Conservation (phyloP, 2,329 filamentous ascomycete species). For the Aquanectria penicillioides region DNA sequence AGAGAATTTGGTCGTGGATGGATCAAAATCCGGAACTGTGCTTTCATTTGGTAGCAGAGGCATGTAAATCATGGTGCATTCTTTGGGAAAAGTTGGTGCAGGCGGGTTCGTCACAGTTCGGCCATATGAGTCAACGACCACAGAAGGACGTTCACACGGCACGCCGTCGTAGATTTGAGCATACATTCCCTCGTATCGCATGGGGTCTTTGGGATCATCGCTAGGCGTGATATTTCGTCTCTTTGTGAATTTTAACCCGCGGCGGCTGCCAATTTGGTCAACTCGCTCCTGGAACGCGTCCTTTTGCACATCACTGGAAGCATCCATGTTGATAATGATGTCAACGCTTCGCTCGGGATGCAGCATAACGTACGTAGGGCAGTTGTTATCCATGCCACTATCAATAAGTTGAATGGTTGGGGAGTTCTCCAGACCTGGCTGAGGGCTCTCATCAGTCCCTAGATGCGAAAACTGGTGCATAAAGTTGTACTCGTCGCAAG, state of each 20-base stretch:
- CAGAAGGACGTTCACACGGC: constrained; percentile 8
- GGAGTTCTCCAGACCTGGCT: constrained; percentile 17
- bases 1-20: constrained; percentile 19
- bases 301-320: constrained; percentile 20
- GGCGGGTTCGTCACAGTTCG: constrained; percentile 19
- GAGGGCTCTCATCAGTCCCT: neutral
- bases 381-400: constrained; percentile 25
- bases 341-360: constrained; percentile 10
- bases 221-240: neutral
- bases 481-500: constrained; percentile 21
- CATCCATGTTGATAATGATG: constrained; percentile 23
- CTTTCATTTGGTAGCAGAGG: constrained; percentile 12
- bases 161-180: constrained; percentile 18
- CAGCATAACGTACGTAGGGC: constrained; percentile 17
- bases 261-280: constrained; percentile 21
- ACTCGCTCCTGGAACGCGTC: constrained; percentile 17
- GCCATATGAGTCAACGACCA: constrained; percentile 18
- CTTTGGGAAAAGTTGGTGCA: constrained; percentile 7
- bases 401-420: constrained; percentile 16
- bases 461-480: constrained; percentile 7
- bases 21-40: constrained; percentile 11
- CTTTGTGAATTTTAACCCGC: constrained; percentile 12
- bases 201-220: neutral
- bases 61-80: constrained; percentile 22
- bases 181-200: constrained; percentile 14